Evolutionary conservation across 805 yeast genomes (phyloP), one percentile per base, ranked within the genome.

Genomic region (Isabelozyma gotoi): DNA sequence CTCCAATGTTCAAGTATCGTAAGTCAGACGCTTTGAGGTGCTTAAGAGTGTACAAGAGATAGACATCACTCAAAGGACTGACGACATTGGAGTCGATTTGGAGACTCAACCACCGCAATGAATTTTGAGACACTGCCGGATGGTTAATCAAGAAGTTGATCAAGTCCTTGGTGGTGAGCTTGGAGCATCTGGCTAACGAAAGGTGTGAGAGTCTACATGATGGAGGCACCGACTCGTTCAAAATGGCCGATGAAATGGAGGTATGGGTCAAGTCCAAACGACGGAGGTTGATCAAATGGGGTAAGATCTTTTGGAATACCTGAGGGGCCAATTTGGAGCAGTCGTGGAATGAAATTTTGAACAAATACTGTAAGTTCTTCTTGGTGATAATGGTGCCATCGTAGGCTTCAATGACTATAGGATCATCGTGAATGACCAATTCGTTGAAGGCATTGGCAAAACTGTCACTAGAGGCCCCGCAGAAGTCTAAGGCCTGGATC

Each of bases 241-340:
- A 71, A 0, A 80, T 77, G n/a, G 76, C 71, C 3, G 86, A 82
- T 1, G 84, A 81, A 33, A 90, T 78, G 36, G 84, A 81, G 0
- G 97, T 90, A 55, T 88, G 96, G 12, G 87, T 81, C 39, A 91
- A 69, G 59, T 90, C 97, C 21, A 90, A 67, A 48, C 88, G 78
- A 49, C 80, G 78, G 40, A 90, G 65, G 45, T 73, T 68, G 19
- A 71, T 66, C 37, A 84, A 66, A 39, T 74, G 77, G 2, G 86
- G 84, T 20, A 91, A 67, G 10, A 87, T 59, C 41, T 73, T 75
- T 19, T 71, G 71, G 44, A 86, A 78, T 0, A 76, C 75, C n/a
- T 71, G 72, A 5, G 78, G 63, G 3, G 88, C 76, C 32, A 90
- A 68, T 50, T 87, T 88, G 2, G 94, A 83, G 61, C 97, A 91